Evolutionary conservation across 345 rosid species (phyloP).

Genomic region (Salix arbutifolia): DNA sequence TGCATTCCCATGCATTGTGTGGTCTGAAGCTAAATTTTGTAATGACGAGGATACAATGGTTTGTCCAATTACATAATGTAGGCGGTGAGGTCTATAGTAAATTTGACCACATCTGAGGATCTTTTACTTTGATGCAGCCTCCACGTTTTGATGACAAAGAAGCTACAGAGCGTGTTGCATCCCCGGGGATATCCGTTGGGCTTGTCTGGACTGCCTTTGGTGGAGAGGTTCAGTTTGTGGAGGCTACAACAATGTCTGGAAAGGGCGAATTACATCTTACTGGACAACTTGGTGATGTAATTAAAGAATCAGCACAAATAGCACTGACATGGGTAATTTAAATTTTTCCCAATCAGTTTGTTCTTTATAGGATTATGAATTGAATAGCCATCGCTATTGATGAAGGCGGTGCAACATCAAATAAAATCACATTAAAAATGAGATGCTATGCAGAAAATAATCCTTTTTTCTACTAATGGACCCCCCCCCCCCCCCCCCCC

Average conservation of each 20-base stretch:
- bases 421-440: background rate
- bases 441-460: background rate
- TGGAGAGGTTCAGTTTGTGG: conserved; percentile 98
- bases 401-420: background rate
- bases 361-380: background rate
- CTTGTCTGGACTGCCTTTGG: conserved; percentile 98
- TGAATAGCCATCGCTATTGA: background rate
- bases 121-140: conserved; percentile 57
- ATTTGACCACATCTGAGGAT: conserved; percentile 3
- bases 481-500: rapidly evolving
- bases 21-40: background rate
- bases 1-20: background rate
- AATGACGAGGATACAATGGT: background rate
- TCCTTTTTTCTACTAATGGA: background rate
- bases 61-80: background rate
- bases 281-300: conserved; percentile 98
- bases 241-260: conserved; percentile 85
- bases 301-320: conserved; percentile 96
- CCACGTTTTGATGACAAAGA: conserved; percentile 87
- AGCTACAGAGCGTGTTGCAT: conserved; percentile 92
- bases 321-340: conserved; percentile 90
- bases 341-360: background rate
- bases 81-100: conserved; percentile 7
- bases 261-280: conserved; percentile 95
- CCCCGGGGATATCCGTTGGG: conserved; percentile 92